A percentile compares a stretch with the other conserved stretches of the same genome.
phyloP scores from a whole-genome alignment of 352 stramenopile species.

The Pythium utonaiense region DNA sequence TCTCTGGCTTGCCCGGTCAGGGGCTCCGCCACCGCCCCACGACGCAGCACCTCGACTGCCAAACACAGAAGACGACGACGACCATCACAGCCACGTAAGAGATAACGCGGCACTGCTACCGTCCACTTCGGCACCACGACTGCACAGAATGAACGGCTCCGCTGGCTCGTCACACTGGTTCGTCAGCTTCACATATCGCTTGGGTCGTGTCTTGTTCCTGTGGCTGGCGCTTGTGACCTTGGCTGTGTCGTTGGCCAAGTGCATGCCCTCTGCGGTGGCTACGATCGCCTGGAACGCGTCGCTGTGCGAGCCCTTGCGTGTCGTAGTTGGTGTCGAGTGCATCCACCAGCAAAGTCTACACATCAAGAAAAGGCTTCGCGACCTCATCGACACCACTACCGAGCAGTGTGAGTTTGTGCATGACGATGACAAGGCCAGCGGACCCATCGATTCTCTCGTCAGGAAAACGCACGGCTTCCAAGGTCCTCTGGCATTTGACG shows the following conservation, averaged over 20 bases:
- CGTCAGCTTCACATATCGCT: background rate
- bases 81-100: background rate
- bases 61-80: background rate
- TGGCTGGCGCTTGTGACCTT: conserved; percentile 14
- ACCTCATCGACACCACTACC: conserved; percentile 47
- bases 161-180: background rate
- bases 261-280: conserved; percentile 43
- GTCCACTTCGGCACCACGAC: background rate
- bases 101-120: conserved; percentile 22
- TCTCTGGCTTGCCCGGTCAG: background rate
- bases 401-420: conserved; percentile 39
- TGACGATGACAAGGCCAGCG: conserved; percentile 14
- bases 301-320: conserved; percentile 41
- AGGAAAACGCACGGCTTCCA: conserved; percentile 45
- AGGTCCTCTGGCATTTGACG: conserved; percentile 54
- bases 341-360: conserved; percentile 13
- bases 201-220: conserved; percentile 8
- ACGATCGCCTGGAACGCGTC: conserved; percentile 54
- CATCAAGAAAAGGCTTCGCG: conserved; percentile 23
- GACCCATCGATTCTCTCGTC: conserved; percentile 28
- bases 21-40: background rate
- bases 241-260: conserved; percentile 30
- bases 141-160: background rate
- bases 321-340: conserved; percentile 31
- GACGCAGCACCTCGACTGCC: conserved; percentile 1